Conservation (phyloP, 306 rosid genomes). For the Phaseolus lunatus region DNA sequence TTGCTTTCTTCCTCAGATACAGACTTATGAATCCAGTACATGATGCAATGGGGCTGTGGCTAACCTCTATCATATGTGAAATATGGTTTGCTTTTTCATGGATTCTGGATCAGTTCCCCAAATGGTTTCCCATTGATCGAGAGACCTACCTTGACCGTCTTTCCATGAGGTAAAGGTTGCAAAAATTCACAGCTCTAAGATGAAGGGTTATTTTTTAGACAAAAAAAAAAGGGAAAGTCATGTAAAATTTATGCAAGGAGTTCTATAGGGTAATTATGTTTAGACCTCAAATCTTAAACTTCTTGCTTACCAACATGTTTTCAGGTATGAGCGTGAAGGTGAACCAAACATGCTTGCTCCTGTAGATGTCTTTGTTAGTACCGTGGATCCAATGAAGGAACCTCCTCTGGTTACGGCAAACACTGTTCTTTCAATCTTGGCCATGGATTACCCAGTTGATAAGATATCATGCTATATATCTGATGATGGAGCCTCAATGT, state of each 20-base stretch:
- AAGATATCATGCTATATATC: slow-evolving; percentile 87
- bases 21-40: slow-evolving; percentile 80
- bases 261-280: not conserved
- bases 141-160: slow-evolving; percentile 94
- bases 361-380: slow-evolving; percentile 84
- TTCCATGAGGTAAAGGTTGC: slow-evolving; percentile 62
- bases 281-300: not conserved
- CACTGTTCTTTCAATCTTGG: slow-evolving; percentile 81
- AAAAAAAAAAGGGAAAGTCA: slow-evolving; percentile 21
- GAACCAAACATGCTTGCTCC: slow-evolving; percentile 83
- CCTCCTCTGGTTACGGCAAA: slow-evolving; percentile 87
- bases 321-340: slow-evolving; percentile 75
- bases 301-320: slow-evolving; percentile 12
- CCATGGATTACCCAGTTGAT: slow-evolving; percentile 87
- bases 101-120: slow-evolving; percentile 95
- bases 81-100: slow-evolving; percentile 95
- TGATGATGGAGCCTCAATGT: slow-evolving; percentile 94
- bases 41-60: slow-evolving; percentile 90
- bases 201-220: not conserved
- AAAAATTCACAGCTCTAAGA: not conserved
- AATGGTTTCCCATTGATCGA: slow-evolving; percentile 87
- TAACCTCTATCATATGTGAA: slow-evolving; percentile 87
- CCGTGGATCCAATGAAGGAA: slow-evolving; percentile 95
- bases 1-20: slow-evolving; percentile 78
- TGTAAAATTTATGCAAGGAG: not conserved